Evolutionary conservation across 106 monocot genomes (phyloP).

Genomic region (Dendrobium huoshanense): DNA sequence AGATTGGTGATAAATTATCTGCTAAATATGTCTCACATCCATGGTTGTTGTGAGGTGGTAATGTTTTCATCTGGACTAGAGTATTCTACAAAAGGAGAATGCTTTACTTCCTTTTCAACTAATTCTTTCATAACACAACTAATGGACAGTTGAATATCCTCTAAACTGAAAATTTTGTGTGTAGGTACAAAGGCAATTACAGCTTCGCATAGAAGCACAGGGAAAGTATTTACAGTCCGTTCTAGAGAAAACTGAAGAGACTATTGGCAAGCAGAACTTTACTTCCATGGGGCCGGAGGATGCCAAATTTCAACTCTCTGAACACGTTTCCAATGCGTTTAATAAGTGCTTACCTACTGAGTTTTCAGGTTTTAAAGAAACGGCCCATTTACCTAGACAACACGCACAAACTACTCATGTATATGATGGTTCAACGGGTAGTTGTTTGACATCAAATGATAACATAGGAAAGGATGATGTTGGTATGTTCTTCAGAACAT

Average conservation of each 20-base stretch:
- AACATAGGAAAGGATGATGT: not conserved
- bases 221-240: constrained; percentile 77
- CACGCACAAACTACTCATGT: constrained; percentile 16
- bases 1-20: no score
- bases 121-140: not conserved
- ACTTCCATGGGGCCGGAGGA: constrained; percentile 28
- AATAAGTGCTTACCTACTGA: constrained; percentile 36
- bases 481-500: not conserved
- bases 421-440: constrained; percentile 6
- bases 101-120: not conserved
- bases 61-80: not conserved
- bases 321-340: constrained; percentile 46
- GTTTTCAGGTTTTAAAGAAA: constrained; percentile 17
- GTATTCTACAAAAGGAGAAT: not conserved
- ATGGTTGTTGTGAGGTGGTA: not conserved
- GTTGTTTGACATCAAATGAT: constrained; percentile 8
- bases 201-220: constrained; percentile 71
- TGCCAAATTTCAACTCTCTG: constrained; percentile 43
- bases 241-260: constrained; percentile 76
- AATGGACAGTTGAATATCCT: not conserved
- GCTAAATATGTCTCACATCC: not conserved
- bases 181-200: constrained; percentile 66
- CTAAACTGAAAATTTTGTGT: not conserved
- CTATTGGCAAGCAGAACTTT: constrained; percentile 50
- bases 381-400: constrained; percentile 11